These are phyloP conservation scores for Calonectria multiphialidica DNA, from an alignment of 2,329 filamentous ascomycete genomes.

Conservation along the genomic window DNA sequence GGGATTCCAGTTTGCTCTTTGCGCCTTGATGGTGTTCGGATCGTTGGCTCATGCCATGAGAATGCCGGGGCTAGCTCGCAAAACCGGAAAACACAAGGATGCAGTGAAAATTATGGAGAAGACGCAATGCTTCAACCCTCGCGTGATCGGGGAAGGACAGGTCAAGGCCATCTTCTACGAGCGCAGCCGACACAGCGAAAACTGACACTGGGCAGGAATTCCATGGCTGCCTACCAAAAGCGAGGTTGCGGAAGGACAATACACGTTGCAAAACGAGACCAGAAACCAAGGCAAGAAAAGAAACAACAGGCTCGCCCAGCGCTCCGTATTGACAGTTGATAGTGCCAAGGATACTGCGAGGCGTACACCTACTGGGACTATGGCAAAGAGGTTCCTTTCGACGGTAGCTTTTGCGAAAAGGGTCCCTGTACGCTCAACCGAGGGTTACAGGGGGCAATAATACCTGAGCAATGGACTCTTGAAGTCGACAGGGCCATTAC, in stretches of 20 bases:
- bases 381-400: conserved; percentile 11
- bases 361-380: conserved; percentile 3
- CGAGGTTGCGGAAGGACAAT: background rate
- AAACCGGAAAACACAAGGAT: background rate
- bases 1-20: background rate
- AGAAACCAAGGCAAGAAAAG: background rate
- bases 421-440: background rate
- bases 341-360: conserved; percentile 15
- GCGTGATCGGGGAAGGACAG: background rate
- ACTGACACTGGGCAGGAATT: background rate
- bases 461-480: background rate
- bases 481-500: background rate
- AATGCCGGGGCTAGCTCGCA: background rate
- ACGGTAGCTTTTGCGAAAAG: background rate
- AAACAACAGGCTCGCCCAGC: background rate
- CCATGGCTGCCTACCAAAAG: background rate
- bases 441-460: background rate
- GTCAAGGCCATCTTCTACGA: background rate
- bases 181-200: background rate
- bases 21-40: background rate
- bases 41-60: background rate
- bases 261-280: background rate
- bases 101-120: background rate
- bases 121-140: background rate
- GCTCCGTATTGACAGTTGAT: background rate